These are phyloP conservation scores for Venturia nashicola DNA, from an alignment of 2,329 filamentous ascomycete species.

Conservation along the genomic window DNA sequence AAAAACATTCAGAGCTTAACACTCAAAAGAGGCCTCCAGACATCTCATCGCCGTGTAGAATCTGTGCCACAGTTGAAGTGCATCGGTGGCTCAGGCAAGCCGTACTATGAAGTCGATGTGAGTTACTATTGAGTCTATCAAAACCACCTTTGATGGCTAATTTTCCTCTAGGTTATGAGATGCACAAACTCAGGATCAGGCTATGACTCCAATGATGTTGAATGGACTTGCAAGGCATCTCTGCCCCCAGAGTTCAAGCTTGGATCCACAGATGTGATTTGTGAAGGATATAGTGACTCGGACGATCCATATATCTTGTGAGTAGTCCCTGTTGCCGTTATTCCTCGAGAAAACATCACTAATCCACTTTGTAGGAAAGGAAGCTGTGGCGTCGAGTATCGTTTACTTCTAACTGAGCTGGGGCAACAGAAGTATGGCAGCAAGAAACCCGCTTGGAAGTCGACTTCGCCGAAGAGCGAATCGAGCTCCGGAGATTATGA, in stretches of 20 bases:
- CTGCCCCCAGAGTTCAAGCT: slow-evolving; percentile 57
- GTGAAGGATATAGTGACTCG: slow-evolving; percentile 69
- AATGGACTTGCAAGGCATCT: slow-evolving; percentile 76
- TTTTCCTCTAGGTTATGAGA: slow-evolving; percentile 62
- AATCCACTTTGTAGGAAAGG: slow-evolving; percentile 42
- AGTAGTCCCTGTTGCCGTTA: background rate
- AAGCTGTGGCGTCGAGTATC: slow-evolving; percentile 86
- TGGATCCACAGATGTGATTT: slow-evolving; percentile 78
- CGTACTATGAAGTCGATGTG: slow-evolving; percentile 61
- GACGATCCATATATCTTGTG: slow-evolving; percentile 71
- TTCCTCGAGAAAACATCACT: background rate
- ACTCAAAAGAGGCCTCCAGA: slow-evolving; percentile 54
- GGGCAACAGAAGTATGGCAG: slow-evolving; percentile 62
- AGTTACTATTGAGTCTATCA: slow-evolving; percentile 19
- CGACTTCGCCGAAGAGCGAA: background rate
- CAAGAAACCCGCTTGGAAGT: slow-evolving; percentile 26
- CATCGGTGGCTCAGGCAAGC: slow-evolving; percentile 47
- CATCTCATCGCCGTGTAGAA: slow-evolving; percentile 61
- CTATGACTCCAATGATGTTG: slow-evolving; percentile 68
- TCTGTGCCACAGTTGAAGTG: slow-evolving; percentile 64
- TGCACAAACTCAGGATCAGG: slow-evolving; percentile 77
- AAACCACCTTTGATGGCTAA: background rate
- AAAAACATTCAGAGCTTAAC: slow-evolving; percentile 67
- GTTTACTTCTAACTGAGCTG: slow-evolving; percentile 60
- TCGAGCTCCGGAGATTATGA: slow-evolving; percentile 15